Conservation (phyloP, 805 yeast genomes). For the Huiozyma naganishii region DNA sequence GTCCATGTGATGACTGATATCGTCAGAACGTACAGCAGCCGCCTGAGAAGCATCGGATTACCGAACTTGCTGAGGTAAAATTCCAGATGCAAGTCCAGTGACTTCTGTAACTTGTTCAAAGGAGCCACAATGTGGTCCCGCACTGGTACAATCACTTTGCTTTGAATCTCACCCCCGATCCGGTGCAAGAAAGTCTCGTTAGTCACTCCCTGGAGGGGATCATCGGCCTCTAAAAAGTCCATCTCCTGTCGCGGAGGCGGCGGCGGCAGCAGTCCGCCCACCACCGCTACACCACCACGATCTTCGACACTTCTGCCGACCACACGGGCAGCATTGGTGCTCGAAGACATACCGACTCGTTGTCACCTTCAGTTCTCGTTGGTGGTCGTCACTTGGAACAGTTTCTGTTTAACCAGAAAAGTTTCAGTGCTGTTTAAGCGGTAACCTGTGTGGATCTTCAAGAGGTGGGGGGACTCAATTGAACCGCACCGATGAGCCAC, state of each 20-base stretch:
- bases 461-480: too few species aligned
- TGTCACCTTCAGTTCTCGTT: too few species aligned
- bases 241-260: neutral
- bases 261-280: neutral
- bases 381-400: too few species aligned
- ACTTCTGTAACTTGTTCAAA: slow-evolving; percentile 16
- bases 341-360: too few species aligned
- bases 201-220: neutral
- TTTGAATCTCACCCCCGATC: slow-evolving; percentile 4
- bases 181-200: slow-evolving; percentile 2
- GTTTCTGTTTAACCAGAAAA: too few species aligned
- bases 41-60: slow-evolving; percentile 69
- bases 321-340: too few species aligned
- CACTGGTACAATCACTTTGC: slow-evolving; percentile 3
- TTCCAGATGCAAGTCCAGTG: slow-evolving; percentile 34
- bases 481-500: too few species aligned
- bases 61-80: slow-evolving; percentile 51
- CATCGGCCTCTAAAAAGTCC: slow-evolving; percentile 5
- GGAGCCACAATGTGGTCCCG: slow-evolving; percentile 26
- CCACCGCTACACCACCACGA: neutral
- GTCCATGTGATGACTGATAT: slow-evolving; percentile 44
- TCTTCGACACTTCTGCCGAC: neutral
- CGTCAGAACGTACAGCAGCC: slow-evolving; percentile 56
- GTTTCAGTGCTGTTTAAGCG: too few species aligned
- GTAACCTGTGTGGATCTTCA: too few species aligned